A percentile compares a stretch with the other conserved stretches of the same genome.
phyloP scores from a whole-genome alignment of 345 rosid genomes.

The Camelina laxa region DNA sequence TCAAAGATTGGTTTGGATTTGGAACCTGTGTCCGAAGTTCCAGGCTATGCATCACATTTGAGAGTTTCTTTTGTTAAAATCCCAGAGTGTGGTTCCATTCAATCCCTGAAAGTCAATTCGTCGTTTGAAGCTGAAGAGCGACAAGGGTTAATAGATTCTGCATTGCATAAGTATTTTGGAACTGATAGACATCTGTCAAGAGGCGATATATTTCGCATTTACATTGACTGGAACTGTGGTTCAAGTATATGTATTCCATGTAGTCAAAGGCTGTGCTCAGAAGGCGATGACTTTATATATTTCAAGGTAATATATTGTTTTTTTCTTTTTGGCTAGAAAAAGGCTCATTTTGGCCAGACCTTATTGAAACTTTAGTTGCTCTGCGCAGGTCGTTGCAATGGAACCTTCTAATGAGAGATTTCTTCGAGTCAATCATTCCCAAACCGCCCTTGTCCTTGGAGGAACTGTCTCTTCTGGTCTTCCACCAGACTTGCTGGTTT shows the following conservation, averaged over 20 bases:
- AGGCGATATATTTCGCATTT: constrained; percentile 77
- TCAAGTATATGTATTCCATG: constrained; percentile 76
- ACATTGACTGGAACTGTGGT: constrained; percentile 74
- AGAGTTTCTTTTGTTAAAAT: constrained; percentile 86
- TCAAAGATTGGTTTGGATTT: constrained; percentile 56
- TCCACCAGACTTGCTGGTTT: constrained; percentile 74
- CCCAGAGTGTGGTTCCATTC: constrained; percentile 87
- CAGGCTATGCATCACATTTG: constrained; percentile 86
- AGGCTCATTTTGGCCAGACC: constrained; percentile 15
- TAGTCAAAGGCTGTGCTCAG: constrained; percentile 51
- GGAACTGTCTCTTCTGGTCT: constrained; percentile 76
- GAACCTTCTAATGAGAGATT: constrained; percentile 83
- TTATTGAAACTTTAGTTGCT: constrained; percentile 41
- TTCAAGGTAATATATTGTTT: constrained; percentile 67
- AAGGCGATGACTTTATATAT: constrained; percentile 52
- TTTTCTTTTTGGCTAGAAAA: not conserved
- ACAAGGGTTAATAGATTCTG: constrained; percentile 81
- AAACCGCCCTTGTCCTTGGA: constrained; percentile 95
- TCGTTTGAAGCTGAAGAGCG: constrained; percentile 79
- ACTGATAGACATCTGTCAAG: constrained; percentile 72
- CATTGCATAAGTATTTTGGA: constrained; percentile 75
- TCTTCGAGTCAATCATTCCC: constrained; percentile 72
- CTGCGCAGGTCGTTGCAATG: constrained; percentile 78
- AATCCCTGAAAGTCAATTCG: constrained; percentile 63
- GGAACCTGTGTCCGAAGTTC: constrained; percentile 56